Conservation (phyloP, 495 filamentous ascomycete genomes). For the Parathielavia hyrcaniae region DNA sequence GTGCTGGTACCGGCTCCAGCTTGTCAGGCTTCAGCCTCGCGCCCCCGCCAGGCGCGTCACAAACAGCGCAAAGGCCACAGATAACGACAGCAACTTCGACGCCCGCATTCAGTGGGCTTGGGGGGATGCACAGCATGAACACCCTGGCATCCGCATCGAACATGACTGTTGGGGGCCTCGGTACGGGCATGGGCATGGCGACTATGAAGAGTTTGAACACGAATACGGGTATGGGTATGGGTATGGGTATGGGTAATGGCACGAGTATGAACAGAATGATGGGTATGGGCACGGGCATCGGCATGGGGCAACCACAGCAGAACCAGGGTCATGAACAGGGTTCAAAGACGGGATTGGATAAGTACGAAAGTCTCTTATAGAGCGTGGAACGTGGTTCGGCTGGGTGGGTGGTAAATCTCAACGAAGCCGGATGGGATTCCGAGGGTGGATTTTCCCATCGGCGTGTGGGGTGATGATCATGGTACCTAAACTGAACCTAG, state of each 20-base stretch:
- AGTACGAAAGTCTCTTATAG: slow-evolving; percentile 73
- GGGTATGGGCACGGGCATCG: slow-evolving; percentile 11
- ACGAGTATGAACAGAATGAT: slow-evolving; percentile 22
- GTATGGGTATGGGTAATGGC: slow-evolving; percentile 25
- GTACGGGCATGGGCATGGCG: slow-evolving; percentile 19
- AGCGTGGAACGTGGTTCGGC: no score
- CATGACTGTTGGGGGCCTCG: neutral
- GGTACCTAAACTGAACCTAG: no score
- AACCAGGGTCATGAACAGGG: slow-evolving; percentile 37
- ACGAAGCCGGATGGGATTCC: no score
- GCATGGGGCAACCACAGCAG: slow-evolving; percentile 20
- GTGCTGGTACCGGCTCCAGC: slow-evolving; percentile 10
- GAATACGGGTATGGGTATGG: slow-evolving; percentile 23
- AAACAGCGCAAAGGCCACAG: neutral
- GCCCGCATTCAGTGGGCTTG: slow-evolving; percentile 12
- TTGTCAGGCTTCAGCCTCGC: slow-evolving; percentile 38
- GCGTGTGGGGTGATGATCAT: no score
- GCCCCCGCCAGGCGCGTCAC: slow-evolving; percentile 32
- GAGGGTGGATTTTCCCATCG: no score
- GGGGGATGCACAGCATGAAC: slow-evolving; percentile 14
- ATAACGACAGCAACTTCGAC: slow-evolving; percentile 5
- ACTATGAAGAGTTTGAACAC: slow-evolving; percentile 22
- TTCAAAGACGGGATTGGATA: slow-evolving; percentile 61
- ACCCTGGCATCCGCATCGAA: slow-evolving; percentile 8
- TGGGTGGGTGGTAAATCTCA: no score